phyloP scores from a whole-genome alignment of 352 stramenopile species.

The Synura sp. region DNA sequence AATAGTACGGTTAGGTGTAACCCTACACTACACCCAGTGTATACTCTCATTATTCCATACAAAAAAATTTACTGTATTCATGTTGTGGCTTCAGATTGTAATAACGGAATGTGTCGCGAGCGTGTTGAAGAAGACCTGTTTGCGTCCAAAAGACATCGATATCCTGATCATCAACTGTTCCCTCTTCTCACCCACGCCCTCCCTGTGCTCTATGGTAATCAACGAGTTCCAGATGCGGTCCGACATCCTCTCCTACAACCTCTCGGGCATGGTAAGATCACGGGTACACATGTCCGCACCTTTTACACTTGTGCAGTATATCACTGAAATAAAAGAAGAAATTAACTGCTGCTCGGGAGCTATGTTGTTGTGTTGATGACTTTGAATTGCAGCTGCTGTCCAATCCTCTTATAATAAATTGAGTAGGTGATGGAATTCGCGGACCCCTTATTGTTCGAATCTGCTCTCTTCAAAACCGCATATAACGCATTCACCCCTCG shows the following conservation, averaged over 20 bases:
- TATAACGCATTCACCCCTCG: no score
- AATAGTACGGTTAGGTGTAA: no score
- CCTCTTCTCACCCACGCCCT: constrained; percentile 74
- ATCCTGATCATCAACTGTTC: constrained; percentile 80
- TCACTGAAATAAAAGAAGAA: no score
- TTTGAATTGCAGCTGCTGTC: no score
- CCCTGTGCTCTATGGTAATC: constrained; percentile 72
- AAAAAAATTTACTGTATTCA: not conserved
- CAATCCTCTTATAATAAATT: no score
- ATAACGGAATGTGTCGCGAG: constrained; percentile 70
- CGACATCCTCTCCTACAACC: constrained; percentile 70
- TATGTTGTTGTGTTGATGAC: no score
- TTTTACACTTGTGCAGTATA: no score
- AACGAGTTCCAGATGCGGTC: constrained; percentile 55
- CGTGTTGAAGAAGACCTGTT: constrained; percentile 64
- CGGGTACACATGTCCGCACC: not conserved
- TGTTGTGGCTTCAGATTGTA: constrained; percentile 54
- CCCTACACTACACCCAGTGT: no score
- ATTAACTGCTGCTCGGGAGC: no score
- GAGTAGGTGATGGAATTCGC: no score
- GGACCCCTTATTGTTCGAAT: no score
- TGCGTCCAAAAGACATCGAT: constrained; percentile 69
- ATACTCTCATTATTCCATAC: not conserved
- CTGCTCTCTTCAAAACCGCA: no score
- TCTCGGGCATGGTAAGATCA: constrained; percentile 62